Conservation (phyloP, 306 rosid genomes). For the Inga laurina region DNA sequence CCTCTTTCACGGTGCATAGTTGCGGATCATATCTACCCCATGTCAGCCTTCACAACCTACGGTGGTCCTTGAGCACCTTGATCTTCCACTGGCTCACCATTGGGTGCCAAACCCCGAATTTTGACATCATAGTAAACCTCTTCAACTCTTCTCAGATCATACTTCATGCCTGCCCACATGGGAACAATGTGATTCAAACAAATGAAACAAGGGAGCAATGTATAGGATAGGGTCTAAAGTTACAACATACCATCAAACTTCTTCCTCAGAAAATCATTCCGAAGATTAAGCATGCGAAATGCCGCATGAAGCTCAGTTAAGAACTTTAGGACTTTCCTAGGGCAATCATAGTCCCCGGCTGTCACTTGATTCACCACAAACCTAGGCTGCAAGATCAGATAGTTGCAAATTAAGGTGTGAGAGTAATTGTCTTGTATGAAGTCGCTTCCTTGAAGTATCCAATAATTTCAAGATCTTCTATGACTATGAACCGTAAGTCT, state of each 20-base stretch:
- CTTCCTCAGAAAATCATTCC: conserved; percentile 92
- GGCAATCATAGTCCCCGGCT: conserved; percentile 91
- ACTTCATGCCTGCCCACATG: conserved; percentile 78
- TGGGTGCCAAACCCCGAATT: conserved; percentile 80
- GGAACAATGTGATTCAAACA: conserved; percentile 24
- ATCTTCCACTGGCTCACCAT: conserved; percentile 43
- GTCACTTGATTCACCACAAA: conserved; percentile 98
- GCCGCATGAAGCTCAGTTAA: conserved; percentile 90
- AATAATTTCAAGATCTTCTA: conserved; percentile 8
- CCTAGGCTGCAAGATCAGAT: conserved; percentile 73
- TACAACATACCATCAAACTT: conserved; percentile 77
- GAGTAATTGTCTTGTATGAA: conserved; percentile 2
- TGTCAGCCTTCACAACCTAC: conserved; percentile 11
- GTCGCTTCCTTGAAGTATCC: not conserved
- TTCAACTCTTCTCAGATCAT: conserved; percentile 86
- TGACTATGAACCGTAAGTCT: not conserved
- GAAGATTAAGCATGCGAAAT: conserved; percentile 93
- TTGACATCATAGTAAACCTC: conserved; percentile 94
- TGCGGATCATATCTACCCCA: not conserved
- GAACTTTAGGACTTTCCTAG: conserved; percentile 85
- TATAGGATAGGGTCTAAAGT: not conserved
- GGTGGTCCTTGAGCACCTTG: conserved; percentile 43
- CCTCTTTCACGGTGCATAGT: not conserved
- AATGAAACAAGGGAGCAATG: not conserved
- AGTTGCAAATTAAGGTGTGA: conserved; percentile 25